phyloP scores from a whole-genome alignment of 2,329 filamentous ascomycete genomes.

The Mycosphaerella sp. region DNA sequence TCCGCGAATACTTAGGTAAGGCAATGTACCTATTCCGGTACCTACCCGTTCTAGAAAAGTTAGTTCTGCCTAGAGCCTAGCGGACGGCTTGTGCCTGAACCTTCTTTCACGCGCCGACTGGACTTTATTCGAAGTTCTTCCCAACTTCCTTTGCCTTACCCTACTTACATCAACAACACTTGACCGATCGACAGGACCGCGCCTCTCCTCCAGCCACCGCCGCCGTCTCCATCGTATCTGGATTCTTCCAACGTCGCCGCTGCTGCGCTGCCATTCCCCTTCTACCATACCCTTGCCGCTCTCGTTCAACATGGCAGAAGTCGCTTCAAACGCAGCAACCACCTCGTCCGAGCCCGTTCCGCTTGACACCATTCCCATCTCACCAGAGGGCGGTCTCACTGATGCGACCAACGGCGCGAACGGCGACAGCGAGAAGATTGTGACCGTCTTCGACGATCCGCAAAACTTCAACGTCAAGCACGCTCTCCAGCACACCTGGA shows the following conservation, averaged over 20 bases:
- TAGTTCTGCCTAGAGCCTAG: no score
- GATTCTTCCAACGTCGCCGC: background rate
- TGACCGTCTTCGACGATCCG: constrained; percentile 97
- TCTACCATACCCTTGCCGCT: background rate
- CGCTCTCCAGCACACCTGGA: constrained; percentile 95
- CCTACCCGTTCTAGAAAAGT: no score
- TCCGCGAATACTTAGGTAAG: no score
- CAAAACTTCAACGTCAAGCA: constrained; percentile 99
- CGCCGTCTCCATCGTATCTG: background rate
- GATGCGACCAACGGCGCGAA: constrained; percentile 44
- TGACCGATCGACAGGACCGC: background rate
- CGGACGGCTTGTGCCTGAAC: no score
- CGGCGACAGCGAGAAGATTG: constrained; percentile 51
- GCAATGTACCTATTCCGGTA: no score
- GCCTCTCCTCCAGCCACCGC: background rate
- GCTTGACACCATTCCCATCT: constrained; percentile 52
- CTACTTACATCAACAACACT: background rate
- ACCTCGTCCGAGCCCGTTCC: constrained; percentile 40
- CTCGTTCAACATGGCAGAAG: constrained; percentile 31
- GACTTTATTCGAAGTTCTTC: background rate
- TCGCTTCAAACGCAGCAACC: constrained; percentile 20
- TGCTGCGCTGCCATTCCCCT: background rate
- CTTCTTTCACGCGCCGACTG: background rate
- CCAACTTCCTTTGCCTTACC: background rate
- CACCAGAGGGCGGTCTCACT: constrained; percentile 43